phyloP scores from a whole-genome alignment of 108 stramenopile species.

The Cyclotella baltica region DNA sequence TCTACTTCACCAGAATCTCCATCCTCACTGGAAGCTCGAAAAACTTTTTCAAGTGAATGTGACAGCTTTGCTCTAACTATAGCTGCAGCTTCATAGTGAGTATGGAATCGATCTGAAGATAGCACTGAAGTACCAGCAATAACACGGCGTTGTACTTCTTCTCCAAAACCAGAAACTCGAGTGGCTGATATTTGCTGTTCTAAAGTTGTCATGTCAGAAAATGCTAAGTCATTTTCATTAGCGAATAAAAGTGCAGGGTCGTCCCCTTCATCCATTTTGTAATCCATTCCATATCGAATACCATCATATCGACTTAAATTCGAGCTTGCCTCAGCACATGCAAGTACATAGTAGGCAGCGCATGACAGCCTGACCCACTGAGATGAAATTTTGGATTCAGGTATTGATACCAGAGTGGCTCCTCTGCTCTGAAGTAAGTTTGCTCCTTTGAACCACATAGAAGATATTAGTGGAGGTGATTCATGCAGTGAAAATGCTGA shows the following conservation, averaged over 20 bases:
- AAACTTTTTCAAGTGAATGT: constrained; percentile 59
- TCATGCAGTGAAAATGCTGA: constrained; percentile 81
- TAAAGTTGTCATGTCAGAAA: constrained; percentile 52
- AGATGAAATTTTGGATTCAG: constrained; percentile 65
- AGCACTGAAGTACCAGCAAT: constrained; percentile 86
- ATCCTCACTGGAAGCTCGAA: constrained; percentile 31
- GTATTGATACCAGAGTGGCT: constrained; percentile 56
- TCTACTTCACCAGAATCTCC: constrained; percentile 57
- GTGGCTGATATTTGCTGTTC: constrained; percentile 77
- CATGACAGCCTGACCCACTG: constrained; percentile 74
- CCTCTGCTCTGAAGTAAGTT: constrained; percentile 59
- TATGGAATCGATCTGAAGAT: constrained; percentile 86
- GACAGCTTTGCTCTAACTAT: constrained; percentile 72
- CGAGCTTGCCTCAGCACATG: constrained; percentile 96
- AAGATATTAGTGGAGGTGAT: constrained; percentile 60
- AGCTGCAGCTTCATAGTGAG: constrained; percentile 89
- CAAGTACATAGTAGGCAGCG: constrained; percentile 95
- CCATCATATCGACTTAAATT: constrained; percentile 98
- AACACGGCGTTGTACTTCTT: constrained; percentile 82
- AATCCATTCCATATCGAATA: constrained; percentile 84
- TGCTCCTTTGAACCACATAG: constrained; percentile 67
- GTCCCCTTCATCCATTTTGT: constrained; percentile 23
- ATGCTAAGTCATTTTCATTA: constrained; percentile 3
- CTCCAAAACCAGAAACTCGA: constrained; percentile 80
- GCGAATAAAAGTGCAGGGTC: neutral